These are phyloP conservation scores for Alloteropsis semialata DNA, from an alignment of 176 grass and related monocot genomes.

Conservation along the genomic window DNA sequence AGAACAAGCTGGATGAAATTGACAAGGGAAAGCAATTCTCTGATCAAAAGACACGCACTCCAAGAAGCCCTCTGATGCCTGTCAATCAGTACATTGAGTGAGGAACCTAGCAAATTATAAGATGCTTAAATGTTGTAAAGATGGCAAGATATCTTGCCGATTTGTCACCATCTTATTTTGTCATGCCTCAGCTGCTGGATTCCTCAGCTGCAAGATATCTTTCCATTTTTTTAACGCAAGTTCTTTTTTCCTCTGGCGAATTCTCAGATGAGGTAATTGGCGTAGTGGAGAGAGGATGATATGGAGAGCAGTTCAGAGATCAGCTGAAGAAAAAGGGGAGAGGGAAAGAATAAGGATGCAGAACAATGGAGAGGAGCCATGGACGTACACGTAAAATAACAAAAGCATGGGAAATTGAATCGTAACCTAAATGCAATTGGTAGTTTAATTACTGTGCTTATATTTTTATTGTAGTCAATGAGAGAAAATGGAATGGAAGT, in stretches of 20 bases:
- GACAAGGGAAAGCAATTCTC: conserved; percentile 39
- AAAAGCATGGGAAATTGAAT: no score
- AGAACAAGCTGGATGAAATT: conserved; percentile 36
- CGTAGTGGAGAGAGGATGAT: not conserved
- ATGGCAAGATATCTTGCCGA: conserved; percentile 44
- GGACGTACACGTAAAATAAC: no score
- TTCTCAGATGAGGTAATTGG: not conserved
- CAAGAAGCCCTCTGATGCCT: conserved; percentile 72
- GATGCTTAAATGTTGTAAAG: conserved; percentile 13
- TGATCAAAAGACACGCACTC: conserved; percentile 26
- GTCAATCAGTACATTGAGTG: conserved; percentile 47
- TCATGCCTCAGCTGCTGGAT: not conserved
- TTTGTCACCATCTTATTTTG: not conserved
- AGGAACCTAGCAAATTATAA: not conserved
- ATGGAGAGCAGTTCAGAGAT: not conserved
- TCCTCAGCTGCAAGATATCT: not conserved
- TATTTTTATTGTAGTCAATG: no score
- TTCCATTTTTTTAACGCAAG: not conserved
- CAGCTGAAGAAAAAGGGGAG: not conserved
- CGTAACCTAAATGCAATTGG: no score
- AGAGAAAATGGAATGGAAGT: no score
- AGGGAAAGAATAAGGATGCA: not conserved
- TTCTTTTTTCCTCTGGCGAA: not conserved
- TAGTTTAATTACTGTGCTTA: no score
- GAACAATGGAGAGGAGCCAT: not conserved